Conservation (phyloP, 129 eudicot species). For the Arctium lappa region DNA sequence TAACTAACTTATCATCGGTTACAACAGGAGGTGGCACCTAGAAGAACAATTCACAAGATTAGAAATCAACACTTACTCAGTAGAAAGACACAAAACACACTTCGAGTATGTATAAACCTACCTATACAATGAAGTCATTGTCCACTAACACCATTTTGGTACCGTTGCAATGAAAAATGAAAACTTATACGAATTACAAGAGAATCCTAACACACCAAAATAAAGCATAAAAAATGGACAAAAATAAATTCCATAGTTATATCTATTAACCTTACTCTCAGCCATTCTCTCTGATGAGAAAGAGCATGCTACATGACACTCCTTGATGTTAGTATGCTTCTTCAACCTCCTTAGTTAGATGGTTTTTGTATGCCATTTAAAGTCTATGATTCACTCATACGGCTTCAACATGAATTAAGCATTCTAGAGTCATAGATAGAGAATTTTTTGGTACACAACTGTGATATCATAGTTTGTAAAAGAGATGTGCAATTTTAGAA, state of each 20-base stretch:
- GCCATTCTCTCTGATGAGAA: not conserved
- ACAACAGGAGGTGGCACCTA: too few relatives aligned
- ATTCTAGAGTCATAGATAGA: too few relatives aligned
- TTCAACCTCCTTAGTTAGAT: not conserved
- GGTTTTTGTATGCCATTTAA: not conserved
- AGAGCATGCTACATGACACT: not conserved
- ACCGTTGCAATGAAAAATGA: too few relatives aligned
- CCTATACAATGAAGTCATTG: too few relatives aligned
- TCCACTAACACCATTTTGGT: too few relatives aligned
- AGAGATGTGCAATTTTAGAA: not conserved
- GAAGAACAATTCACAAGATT: too few relatives aligned
- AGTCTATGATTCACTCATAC: constrained; percentile 20
- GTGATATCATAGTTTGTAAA: constrained; percentile 15
- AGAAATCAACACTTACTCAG: too few relatives aligned
- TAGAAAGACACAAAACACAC: too few relatives aligned
- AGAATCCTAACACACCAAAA: not conserved
- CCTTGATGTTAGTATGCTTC: not conserved
- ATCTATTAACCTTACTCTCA: not conserved
- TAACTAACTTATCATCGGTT: too few relatives aligned
- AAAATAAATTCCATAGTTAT: not conserved
- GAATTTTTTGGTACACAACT: constrained; percentile 16
- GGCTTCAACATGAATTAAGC: too few relatives aligned
- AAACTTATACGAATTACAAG: not conserved
- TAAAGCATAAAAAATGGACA: not conserved
- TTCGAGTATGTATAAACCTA: too few relatives aligned